These are phyloP conservation scores for Suhomyces chickasaworum DNA, from an alignment of 1,139 yeast species.

Conservation along the genomic window DNA sequence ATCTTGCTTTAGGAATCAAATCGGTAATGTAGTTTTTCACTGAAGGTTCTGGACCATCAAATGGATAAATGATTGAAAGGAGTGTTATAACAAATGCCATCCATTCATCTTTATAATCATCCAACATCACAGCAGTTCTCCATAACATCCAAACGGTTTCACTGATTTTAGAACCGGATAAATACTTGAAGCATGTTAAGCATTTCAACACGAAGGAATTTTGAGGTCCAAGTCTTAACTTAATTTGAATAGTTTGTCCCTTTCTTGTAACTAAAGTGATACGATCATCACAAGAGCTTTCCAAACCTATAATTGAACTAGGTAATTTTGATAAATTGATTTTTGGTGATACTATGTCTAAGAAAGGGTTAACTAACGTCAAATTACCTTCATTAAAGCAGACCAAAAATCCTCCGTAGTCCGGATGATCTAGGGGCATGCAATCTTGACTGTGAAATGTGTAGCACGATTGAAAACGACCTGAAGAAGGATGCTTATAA, in stretches of 20 bases:
- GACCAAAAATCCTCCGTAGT: constrained; percentile 46
- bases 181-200: constrained; percentile 50
- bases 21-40: constrained; percentile 39
- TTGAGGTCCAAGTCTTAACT: constrained; percentile 50
- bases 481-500: constrained; percentile 42
- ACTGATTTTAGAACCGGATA: constrained; percentile 60
- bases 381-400: constrained; percentile 36
- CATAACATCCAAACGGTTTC: constrained; percentile 64
- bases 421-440: constrained; percentile 34
- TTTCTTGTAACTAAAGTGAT: constrained; percentile 28
- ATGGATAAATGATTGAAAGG: constrained; percentile 50
- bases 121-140: constrained; percentile 56
- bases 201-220: constrained; percentile 45
- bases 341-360: constrained; percentile 53
- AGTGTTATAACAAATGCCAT: constrained; percentile 57
- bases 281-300: constrained; percentile 32
- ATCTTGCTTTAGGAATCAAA: constrained; percentile 41
- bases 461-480: constrained; percentile 36
- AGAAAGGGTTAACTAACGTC: constrained; percentile 64
- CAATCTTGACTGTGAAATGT: constrained; percentile 46
- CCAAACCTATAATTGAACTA: constrained; percentile 24
- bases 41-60: constrained; percentile 22
- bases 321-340: constrained; percentile 26
- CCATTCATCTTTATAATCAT: constrained; percentile 58
- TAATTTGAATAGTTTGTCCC: constrained; percentile 33